Base-by-base conservation (phyloP, 2,329 filamentous ascomycete genomes). In the Alternaria atra region DNA sequence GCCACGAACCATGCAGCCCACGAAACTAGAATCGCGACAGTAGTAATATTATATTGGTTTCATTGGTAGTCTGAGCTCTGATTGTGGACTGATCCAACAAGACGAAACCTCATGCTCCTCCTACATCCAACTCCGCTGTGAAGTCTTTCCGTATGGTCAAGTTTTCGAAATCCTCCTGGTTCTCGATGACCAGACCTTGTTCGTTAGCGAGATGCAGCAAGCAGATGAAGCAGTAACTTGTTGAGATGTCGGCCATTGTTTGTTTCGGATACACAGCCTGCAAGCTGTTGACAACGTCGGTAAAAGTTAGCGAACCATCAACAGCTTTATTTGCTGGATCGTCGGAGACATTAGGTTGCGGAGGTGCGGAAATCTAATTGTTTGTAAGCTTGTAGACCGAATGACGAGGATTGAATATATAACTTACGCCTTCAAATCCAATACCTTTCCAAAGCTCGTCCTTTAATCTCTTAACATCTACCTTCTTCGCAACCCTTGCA, bases 211-310 rank as follows among this genome's bases (percentile, higher is more conserved):
- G 77, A 80, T 97, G 94, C 66, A 97, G 82, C 59, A 97, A 81
- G 72, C 92, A 96, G 65, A 99, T 99, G 81, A 98, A 99, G 77
- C 95, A 97, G 68, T 87, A 91, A 15, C 85, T 96, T 0, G 95
- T 99, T 35, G 93, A 97, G 73, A 99, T 98, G 79, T 99, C 95
- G 62, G 91, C 89, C 88, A 99, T 92, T 61, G 89, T 88, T 68
- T 91, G 86, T 77, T 92, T 91, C 10, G 93, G 90, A 74, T 99
- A 99, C 7, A 97, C 93, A 5, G 85, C 81, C 76, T 96, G 91
- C 47, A 99, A 82, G 63, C 90, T 90, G 76, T 97, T 96, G 89
- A 99, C 96, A 61, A 99, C 89, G 20, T 90, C 84, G 0, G 94
- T 98, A 80, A 99, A 99, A 71, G 91, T 93, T 67, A 97, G 85